Conservation (phyloP, 2,329 filamentous ascomycete genomes). For the Amesomyces nigricolor region DNA sequence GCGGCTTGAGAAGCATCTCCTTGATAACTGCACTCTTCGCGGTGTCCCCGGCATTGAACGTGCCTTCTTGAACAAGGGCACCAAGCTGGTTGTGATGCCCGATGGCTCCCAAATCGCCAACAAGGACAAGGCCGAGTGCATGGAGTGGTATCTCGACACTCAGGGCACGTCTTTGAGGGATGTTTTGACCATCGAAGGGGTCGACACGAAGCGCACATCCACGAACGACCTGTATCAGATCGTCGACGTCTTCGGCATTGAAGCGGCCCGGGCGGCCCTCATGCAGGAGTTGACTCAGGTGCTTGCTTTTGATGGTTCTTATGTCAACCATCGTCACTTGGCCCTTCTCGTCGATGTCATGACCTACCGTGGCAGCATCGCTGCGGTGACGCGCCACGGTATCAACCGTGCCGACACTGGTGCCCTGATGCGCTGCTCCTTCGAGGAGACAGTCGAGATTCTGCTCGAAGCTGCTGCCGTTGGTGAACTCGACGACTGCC, state of each 20-base stretch:
- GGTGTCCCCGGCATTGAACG: slow-evolving; percentile 84
- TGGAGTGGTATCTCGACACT: slow-evolving; percentile 95
- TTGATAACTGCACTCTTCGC: slow-evolving; percentile 85
- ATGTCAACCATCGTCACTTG: slow-evolving; percentile 98
- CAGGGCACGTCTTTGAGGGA: slow-evolving; percentile 81
- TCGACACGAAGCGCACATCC: slow-evolving; percentile 79
- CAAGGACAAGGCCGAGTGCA: slow-evolving; percentile 69
- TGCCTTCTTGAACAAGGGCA: slow-evolving; percentile 86
- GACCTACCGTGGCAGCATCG: slow-evolving; percentile 90
- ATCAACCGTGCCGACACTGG: slow-evolving; percentile 98
- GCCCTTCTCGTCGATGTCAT: slow-evolving; percentile 94
- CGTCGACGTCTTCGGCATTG: slow-evolving; percentile 91
- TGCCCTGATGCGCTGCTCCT: slow-evolving; percentile 98
- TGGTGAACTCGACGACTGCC: slow-evolving; percentile 94
- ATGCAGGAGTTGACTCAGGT: slow-evolving; percentile 87
- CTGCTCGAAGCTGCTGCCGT: slow-evolving; percentile 89
- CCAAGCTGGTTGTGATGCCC: slow-evolving; percentile 57
- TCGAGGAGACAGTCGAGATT: slow-evolving; percentile 99
- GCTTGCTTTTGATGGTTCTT: slow-evolving; percentile 96
- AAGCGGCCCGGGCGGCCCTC: slow-evolving; percentile 81
- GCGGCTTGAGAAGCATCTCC: slow-evolving; percentile 81
- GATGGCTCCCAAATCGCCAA: slow-evolving; percentile 69
- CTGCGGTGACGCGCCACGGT: slow-evolving; percentile 94
- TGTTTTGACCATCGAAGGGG: slow-evolving; percentile 79
- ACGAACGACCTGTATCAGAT: slow-evolving; percentile 96